Base-by-base conservation (phyloP, 192 early-diverging fungal species). In the Coemansia sp. region DNA sequence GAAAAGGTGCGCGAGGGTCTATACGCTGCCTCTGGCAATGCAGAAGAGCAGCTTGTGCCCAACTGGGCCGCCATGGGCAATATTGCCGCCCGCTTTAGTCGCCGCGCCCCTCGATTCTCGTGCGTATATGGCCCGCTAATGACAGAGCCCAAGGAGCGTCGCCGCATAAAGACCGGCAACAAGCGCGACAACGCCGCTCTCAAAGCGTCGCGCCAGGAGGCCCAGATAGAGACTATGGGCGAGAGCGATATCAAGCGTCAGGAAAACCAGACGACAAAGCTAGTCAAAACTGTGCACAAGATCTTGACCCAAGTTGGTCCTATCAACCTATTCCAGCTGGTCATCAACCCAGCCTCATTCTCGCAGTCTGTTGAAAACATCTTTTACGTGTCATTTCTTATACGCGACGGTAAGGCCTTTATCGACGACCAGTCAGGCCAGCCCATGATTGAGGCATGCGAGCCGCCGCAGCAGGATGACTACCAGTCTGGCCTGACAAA, bases 351-450 rank as follows among this genome's bases (percentile, higher is more conserved):
- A 11, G 74, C 85, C 4, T 94, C 94, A 17, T 97, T 97, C 75
- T 82, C 88, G 6, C 97, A 99, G 83, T 92, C 93, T 5, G 90
- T 99, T 3, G 97, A 99, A 73, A 99, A 99, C 75, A 85, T 99
- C 46, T 99, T 99, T 73, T 96, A 96, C 62, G 74, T 96, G n/a
- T 93, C 94, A n/a, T 99, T 99, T 70, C 81, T 99, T 48, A 87
- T 97, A 19, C 87, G 93, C 54, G 95, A 97, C 67, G 94, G 90
- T 16, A 87, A 84, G 64, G 95, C 88, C 5, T 75, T 67, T 41
- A 89, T 98, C 13, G 89, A 93, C 53, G 92, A 89, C 59, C 85
- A 87, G 11, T 83, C 79, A 17, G 91, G 89, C 4, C 86, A 90
- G 69, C 88, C 90, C 21, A 91, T 89, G 71, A 74, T 86, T 64